Evolutionary conservation across 352 stramenopile genomes (phyloP).

Genomic region (Phytophthora sansomeana): DNA sequence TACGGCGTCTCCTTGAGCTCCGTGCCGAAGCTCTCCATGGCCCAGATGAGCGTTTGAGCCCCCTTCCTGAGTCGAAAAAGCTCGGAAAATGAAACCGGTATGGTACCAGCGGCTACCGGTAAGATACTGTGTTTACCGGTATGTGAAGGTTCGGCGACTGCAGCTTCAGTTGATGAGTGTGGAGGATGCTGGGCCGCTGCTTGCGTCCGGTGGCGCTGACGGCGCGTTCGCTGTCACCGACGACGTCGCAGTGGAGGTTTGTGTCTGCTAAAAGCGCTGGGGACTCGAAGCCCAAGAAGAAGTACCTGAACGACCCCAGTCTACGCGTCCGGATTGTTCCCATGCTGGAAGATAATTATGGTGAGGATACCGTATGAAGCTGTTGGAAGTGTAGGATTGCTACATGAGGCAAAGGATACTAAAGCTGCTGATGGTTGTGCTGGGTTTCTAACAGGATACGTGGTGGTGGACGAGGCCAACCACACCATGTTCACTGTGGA

Average conservation of each 20-base stretch:
- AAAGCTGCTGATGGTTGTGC: neutral
- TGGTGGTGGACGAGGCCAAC: constrained; percentile 84
- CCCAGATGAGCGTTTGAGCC: constrained; percentile 13
- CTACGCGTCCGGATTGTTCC: constrained; percentile 83
- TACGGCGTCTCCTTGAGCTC: constrained; percentile 91
- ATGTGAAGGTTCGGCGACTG: neutral
- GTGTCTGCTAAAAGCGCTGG: constrained; percentile 1
- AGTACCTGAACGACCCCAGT: constrained; percentile 77
- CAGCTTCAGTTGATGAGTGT: constrained; percentile 6
- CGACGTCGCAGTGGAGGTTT: constrained; percentile 3
- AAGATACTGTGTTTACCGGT: neutral
- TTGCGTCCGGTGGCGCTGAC: constrained; percentile 11
- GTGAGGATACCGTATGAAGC: constrained; percentile 25
- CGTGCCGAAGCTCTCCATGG: constrained; percentile 85
- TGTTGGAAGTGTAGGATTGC: neutral
- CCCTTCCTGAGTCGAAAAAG: constrained; percentile 1
- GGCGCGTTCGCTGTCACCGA: neutral
- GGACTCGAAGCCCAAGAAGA: constrained; percentile 47
- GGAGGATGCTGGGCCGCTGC: constrained; percentile 7
- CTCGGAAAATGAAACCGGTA: constrained; percentile 6
- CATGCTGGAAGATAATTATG: constrained; percentile 89
- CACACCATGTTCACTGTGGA: constrained; percentile 88
- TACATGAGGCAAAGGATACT: neutral
- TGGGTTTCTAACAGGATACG: constrained; percentile 52
- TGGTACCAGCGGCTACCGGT: neutral